phyloP scores from a whole-genome alignment of 2,329 filamentous ascomycete genomes.

The Juglanconis oblonga region DNA sequence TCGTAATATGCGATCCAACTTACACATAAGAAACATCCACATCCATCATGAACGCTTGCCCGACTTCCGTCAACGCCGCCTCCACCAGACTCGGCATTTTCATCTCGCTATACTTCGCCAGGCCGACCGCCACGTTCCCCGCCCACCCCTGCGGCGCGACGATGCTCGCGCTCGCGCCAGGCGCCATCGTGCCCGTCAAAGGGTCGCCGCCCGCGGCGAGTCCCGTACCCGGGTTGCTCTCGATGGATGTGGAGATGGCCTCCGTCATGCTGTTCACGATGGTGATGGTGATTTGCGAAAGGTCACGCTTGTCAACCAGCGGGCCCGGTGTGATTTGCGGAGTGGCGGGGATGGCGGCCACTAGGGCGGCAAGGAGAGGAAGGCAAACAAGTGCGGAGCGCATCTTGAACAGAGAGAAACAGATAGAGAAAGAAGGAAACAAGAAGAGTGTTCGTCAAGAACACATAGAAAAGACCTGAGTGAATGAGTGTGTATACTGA shows the following conservation, averaged over 20 bases:
- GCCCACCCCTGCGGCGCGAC: constrained; percentile 15
- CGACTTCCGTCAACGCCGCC: constrained; percentile 6
- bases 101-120: not conserved
- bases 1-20: too few species aligned
- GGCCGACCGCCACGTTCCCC: constrained; percentile 12
- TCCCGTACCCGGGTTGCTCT: constrained; percentile 4
- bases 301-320: not conserved
- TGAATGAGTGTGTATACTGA: not conserved
- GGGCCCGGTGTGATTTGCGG: constrained; percentile 8
- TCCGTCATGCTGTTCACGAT: constrained; percentile 14
- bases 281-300: constrained; percentile 11
- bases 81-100: constrained; percentile 7
- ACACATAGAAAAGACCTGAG: not conserved
- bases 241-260: constrained; percentile 9
- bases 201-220: not conserved
- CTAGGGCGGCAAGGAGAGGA: constrained; percentile 6
- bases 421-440: not conserved
- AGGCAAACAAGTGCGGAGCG: constrained; percentile 1
- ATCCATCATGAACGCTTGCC: constrained; percentile 3
- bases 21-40: constrained; percentile 18
- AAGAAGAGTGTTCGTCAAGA: not conserved
- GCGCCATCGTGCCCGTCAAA: not conserved
- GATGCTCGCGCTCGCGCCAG: constrained; percentile 3
- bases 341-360: constrained; percentile 6
- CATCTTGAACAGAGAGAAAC: not conserved